Evolutionary conservation across 2,329 filamentous ascomycete species (phyloP), one percentile per base, ranked within the genome.

Genomic region (Penicillium sp.): DNA sequence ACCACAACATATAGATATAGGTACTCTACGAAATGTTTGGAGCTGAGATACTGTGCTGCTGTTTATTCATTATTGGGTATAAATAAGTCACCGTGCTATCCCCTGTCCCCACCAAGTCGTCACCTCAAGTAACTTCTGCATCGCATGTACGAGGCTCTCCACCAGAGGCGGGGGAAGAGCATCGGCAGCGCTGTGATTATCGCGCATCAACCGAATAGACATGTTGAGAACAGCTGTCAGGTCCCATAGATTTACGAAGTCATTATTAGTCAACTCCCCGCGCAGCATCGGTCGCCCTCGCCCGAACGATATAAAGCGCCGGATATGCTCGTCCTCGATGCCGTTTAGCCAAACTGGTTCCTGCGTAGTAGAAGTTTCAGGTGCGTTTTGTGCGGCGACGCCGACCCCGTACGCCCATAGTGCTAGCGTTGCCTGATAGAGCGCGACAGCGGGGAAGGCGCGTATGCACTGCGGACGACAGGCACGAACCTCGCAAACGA

Each of bases 101-200:
- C 9, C 35, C 35, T 38, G 35, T 4, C 35, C 9, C 35, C 9
- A 38, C 35, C 35, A 38, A 38, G 35, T 13, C 9, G 35, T 51
- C 9, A 51, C 49, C 29, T 51, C 49, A 3, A 13, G 23, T 17
- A 51, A 17, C n/a, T 35, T 51, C 49, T 30, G 26, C 29, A 51
- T 26, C 7, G 31, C 13, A 51, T 51, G 23, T n/a, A 26, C 9
- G 17, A 51, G n/a, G 35, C 31, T 29, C 3, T 26, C 49, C 49
- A 51, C 49, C 23, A 51, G n/a, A 23, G 49, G 49, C 13, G 49
- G 49, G 23, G 3, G 67, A 63, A 30, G 66, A 15, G 29, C 15
- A 53, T 31, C 38, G 1, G 9, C 9, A 9, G 9, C 35, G 19
- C 46, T 19, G 30, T 53, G 60, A 82, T 84, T 66, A 15, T 58